Percentiles rank a stretch among this genome's conserved stretches.
Evolutionary conservation across 768 basidiomycete genomes (phyloP).

Genomic region (Cystobasidium onofrii): DNA sequence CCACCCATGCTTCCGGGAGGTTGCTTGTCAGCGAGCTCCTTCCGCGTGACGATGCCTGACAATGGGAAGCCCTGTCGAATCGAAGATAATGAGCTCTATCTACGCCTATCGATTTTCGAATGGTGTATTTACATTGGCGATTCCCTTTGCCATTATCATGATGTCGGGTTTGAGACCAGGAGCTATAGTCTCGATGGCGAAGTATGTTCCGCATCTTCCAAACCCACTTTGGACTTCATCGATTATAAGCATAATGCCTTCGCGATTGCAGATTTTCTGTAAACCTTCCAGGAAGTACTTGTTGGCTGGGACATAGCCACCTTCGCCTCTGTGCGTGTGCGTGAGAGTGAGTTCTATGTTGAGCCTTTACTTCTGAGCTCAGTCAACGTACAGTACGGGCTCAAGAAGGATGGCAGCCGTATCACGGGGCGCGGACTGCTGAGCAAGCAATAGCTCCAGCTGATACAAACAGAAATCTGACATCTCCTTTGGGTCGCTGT

Average conservation of each 20-base stretch:
- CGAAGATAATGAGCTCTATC: slow-evolving; percentile 60
- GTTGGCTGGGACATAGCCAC: slow-evolving; percentile 87
- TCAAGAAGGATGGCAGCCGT: slow-evolving; percentile 91
- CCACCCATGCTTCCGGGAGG: slow-evolving; percentile 68
- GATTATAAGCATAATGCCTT: slow-evolving; percentile 72
- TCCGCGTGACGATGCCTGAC: slow-evolving; percentile 70
- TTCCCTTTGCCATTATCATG: slow-evolving; percentile 75
- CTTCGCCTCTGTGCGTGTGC: slow-evolving; percentile 42
- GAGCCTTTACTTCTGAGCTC: too few species aligned
- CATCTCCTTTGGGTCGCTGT: slow-evolving; percentile 47
- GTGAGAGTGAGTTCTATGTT: not conserved
- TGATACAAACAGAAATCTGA: slow-evolving; percentile 55
- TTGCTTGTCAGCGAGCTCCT: slow-evolving; percentile 70
- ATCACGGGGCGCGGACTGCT: slow-evolving; percentile 73
- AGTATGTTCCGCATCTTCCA: slow-evolving; percentile 50
- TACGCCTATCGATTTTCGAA: not conserved
- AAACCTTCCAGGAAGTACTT: slow-evolving; percentile 69
- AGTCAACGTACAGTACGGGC: slow-evolving; percentile 73
- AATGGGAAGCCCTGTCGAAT: slow-evolving; percentile 66
- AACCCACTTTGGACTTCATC: slow-evolving; percentile 68
- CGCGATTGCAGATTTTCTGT: slow-evolving; percentile 72
- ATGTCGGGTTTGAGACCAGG: slow-evolving; percentile 81
- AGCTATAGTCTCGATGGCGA: slow-evolving; percentile 56
- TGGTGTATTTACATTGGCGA: slow-evolving; percentile 31
- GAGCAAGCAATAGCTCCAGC: slow-evolving; percentile 65